Conservation (phyloP, 768 basidiomycete species). For the Crepidotus variabilis region DNA sequence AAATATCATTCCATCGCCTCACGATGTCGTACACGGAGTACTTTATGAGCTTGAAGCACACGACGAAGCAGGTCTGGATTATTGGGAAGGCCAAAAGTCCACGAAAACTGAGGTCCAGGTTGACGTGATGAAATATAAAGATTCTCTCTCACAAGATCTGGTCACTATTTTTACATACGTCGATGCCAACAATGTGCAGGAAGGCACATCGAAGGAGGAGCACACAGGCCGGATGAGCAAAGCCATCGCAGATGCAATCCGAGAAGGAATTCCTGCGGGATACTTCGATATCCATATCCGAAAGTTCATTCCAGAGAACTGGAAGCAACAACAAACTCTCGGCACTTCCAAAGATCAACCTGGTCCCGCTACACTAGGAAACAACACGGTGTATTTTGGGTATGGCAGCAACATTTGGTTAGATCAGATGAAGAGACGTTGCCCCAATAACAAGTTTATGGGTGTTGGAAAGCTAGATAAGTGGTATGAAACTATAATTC, state of each 20-base stretch:
- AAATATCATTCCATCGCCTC: constrained; percentile 35
- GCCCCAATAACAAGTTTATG: constrained; percentile 37
- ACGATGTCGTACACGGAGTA: constrained; percentile 40
- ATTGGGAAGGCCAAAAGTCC: constrained; percentile 35
- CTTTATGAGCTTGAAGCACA: constrained; percentile 36
- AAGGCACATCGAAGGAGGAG: constrained; percentile 32
- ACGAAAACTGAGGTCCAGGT: constrained; percentile 30
- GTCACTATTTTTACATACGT: constrained; percentile 37
- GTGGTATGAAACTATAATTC: constrained; percentile 28
- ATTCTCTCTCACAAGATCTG: background rate
- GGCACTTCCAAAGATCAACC: background rate
- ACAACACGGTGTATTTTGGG: constrained; percentile 36
- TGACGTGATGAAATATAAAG: constrained; percentile 12
- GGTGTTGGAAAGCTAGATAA: constrained; percentile 36
- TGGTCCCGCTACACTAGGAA: constrained; percentile 9
- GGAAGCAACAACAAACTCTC: background rate
- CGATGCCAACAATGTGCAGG: constrained; percentile 27
- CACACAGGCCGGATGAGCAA: constrained; percentile 43
- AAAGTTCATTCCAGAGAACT: constrained; percentile 30
- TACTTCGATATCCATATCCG: constrained; percentile 43
- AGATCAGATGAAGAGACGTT: constrained; percentile 45
- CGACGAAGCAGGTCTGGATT: constrained; percentile 38
- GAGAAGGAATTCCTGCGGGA: constrained; percentile 32
- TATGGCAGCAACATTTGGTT: constrained; percentile 51
- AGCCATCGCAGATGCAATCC: constrained; percentile 37